These are phyloP conservation scores for Neonectria magnoliae DNA, from an alignment of 2,329 filamentous ascomycete species.

Conservation along the genomic window DNA sequence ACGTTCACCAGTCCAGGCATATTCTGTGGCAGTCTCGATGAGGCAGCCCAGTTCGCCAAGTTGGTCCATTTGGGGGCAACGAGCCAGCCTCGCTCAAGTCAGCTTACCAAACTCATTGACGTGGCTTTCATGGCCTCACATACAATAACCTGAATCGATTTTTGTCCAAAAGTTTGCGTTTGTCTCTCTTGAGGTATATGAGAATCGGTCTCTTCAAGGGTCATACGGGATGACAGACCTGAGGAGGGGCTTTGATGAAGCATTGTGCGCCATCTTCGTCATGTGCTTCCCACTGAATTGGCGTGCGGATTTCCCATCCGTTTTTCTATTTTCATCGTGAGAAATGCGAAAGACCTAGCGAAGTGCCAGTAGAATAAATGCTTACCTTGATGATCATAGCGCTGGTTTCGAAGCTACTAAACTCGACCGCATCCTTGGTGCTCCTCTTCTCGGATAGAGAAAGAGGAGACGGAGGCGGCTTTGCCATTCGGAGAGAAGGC, in stretches of 20 bases:
- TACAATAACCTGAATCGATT: conserved; percentile 1
- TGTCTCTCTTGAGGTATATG: neutral
- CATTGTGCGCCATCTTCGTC: neutral
- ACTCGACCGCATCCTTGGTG: neutral
- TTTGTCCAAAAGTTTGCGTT: neutral
- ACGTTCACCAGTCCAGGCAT: neutral
- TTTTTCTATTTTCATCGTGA: neutral
- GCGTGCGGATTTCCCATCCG: neutral
- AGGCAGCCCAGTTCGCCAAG: neutral
- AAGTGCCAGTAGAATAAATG: neutral
- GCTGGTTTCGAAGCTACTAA: neutral
- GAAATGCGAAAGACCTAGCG: neutral
- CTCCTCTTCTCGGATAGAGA: neutral
- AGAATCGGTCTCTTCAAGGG: neutral
- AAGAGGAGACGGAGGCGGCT: neutral
- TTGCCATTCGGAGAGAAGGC: neutral
- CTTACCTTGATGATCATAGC: neutral
- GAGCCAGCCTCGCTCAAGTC: neutral
- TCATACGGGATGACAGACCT: neutral
- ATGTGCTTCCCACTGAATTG: neutral
- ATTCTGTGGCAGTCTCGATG: neutral
- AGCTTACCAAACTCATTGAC: neutral
- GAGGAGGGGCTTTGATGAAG: neutral
- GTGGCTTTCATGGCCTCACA: neutral
- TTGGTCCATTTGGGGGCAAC: neutral